Percentiles rank a stretch among this genome's conserved stretches.
Evolutionary conservation across 139 green algal species (phyloP).

Genomic region (Chlamydomonas urium): DNA sequence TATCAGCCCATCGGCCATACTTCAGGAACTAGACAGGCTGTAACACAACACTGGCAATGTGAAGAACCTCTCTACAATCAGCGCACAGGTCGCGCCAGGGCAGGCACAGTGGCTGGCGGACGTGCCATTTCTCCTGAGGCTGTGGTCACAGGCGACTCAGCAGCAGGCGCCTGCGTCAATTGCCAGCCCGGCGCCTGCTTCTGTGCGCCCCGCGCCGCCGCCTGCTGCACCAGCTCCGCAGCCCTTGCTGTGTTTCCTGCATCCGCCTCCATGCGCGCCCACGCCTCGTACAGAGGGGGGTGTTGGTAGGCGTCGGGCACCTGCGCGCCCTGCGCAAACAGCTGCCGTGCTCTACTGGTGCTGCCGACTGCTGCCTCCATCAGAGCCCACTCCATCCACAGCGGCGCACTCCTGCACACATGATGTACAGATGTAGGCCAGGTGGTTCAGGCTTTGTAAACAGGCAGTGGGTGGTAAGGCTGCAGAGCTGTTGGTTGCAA

Average conservation of each 20-base stretch:
- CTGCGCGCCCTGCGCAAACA: conserved; percentile 46
- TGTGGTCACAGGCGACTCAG: conserved; percentile 1
- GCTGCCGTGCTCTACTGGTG: conserved; percentile 21
- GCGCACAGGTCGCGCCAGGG: no score
- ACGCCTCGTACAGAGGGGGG: conserved; percentile 58
- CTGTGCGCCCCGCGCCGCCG: neutral
- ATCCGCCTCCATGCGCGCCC: conserved; percentile 45
- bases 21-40: no score
- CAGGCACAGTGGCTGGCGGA: no score
- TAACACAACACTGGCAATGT: no score
- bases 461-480: no score
- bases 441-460: no score
- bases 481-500: no score
- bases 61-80: no score
- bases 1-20: no score
- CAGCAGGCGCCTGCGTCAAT: conserved; percentile 8
- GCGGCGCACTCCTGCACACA: conserved; percentile 37
- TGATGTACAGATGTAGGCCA: no score
- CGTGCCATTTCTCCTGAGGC: no score
- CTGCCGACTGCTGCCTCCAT: conserved; percentile 50
- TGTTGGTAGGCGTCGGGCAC: conserved; percentile 43
- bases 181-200: neutral
- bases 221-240: neutral
- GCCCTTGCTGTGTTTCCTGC: conserved; percentile 28
- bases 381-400: conserved; percentile 77